Base-by-base conservation (phyloP, 129 eudicot genomes). In the Tagetes patula region DNA sequence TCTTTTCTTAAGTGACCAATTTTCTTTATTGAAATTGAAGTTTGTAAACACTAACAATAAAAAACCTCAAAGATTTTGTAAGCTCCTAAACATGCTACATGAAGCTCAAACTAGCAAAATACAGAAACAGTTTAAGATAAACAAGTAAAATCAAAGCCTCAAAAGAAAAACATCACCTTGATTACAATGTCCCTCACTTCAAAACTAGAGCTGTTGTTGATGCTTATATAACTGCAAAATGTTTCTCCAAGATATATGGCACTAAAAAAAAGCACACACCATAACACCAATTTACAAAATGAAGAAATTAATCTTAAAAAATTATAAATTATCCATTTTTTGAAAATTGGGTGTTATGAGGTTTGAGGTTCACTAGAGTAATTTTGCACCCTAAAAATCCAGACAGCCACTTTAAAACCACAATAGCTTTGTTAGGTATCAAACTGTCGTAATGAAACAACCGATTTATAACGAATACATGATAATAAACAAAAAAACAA, bases 211-310 rank as follows among this genome's bases (percentile, higher is more conserved):
- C 98, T 94, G 81, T 94, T 94, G 83, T 94, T 94, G 75, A 94
- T 88, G 75, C 98, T 94, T 64, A 94, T 82, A 71, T 94, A 94
- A 60, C 98, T 90, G 85, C 97, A 90, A 74, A 94, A 94, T 30
- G 98, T 94, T 86, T 94, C 97, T 67, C 98, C 98, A 70, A 94
- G 80, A 83, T 94, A 94, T 76, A 94, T 94, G 45, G 98, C 98
- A 81, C 96, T 92, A 58, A 77, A 85, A 70, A 76, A 70, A 76
- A 45, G 43, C 30, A 74, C 70, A 61, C 58, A 13, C 50, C 33
- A 60, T 6, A 46, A 36, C 60, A 40, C 53, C 45, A 62, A 45
- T 33, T 53, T 50, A n/a, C n/a, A n/a, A n/a, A n/a, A 8, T 56
- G 43, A 68, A 41, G 65, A 20, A 11, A 9, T 8, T 59, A 70